Evolutionary conservation across 176 grass and related monocot species (phyloP).

Genomic region (Aechmea fasciata): DNA sequence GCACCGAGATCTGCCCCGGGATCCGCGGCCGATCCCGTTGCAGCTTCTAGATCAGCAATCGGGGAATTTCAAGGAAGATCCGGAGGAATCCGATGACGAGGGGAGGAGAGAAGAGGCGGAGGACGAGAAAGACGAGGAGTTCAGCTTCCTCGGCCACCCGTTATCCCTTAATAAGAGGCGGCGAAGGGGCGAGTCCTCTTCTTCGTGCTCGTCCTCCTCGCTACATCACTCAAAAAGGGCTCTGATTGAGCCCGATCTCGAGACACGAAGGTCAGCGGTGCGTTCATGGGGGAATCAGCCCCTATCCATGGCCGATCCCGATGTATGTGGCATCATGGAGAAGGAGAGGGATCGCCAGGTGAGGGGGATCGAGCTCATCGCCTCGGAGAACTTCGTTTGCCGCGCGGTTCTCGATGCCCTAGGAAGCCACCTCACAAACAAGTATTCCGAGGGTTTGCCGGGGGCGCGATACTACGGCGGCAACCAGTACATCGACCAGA

Average conservation of each 20-base stretch:
- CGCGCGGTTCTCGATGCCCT: conserved; percentile 48
- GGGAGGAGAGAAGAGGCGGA: neutral
- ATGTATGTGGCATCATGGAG: conserved; percentile 34
- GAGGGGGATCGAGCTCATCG: conserved; percentile 56
- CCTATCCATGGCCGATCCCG: conserved; percentile 22
- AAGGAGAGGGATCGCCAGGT: conserved; percentile 38
- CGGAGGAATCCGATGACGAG: neutral
- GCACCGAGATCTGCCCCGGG: neutral
- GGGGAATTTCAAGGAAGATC: neutral
- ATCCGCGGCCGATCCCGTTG: neutral
- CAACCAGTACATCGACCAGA: conserved; percentile 59
- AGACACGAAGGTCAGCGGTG: conserved; percentile 17
- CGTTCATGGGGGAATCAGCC: conserved; percentile 30
- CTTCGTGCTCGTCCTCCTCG: conserved; percentile 30
- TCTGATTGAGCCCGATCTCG: conserved; percentile 3
- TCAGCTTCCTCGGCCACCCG: conserved; percentile 26
- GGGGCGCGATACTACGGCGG: conserved; percentile 62
- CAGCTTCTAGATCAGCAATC: neutral
- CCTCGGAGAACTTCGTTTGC: conserved; percentile 68
- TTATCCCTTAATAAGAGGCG: conserved; percentile 31
- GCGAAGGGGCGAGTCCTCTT: conserved; percentile 23
- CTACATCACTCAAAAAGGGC: conserved; percentile 8
- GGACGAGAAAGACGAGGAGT: conserved; percentile 26
- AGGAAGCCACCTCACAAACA: conserved; percentile 58
- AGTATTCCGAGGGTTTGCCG: conserved; percentile 61